Evolutionary conservation across 306 rosid genomes (phyloP).

Genomic region (Prunus persica): Prunus_persica_NCBIv2 NC_034013.1:15123501-15124000

Average conservation of each 20-base stretch:
- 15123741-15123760: background rate
- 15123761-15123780: background rate
- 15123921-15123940: constrained; percentile 48
- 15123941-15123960: no score
- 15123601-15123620: constrained; percentile 80
- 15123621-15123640: constrained; percentile 21
- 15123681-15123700: background rate
- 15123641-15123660: background rate
- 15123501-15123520: background rate
- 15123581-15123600: constrained; percentile 74
- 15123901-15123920: constrained; percentile 86
- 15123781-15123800: background rate
- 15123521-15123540: constrained; percentile 78
- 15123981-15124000: background rate
- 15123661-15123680: background rate
- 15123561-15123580: constrained; percentile 82
- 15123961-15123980: no score
- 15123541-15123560: constrained; percentile 92
- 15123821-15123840: background rate
- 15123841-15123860: constrained; percentile 6
- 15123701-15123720: background rate
- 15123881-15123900: constrained; percentile 87
- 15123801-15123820: background rate
- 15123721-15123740: background rate
- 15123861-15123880: constrained; percentile 52